phyloP scores from a whole-genome alignment of 495 filamentous ascomycete species.

The Umbilicaria muhlenbergii region DNA sequence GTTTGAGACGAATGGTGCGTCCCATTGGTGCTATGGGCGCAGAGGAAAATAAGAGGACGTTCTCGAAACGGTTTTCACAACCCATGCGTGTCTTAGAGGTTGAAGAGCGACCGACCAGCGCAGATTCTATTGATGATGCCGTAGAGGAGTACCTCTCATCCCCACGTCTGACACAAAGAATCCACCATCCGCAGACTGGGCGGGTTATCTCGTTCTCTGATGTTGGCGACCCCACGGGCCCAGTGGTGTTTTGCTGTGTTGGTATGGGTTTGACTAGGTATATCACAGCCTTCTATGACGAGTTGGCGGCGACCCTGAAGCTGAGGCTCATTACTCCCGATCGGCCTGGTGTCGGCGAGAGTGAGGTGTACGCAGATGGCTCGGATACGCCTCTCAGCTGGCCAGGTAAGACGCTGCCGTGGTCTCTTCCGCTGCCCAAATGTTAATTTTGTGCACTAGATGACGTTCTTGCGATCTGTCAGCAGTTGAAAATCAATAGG shows the following conservation, averaged over 20 bases:
- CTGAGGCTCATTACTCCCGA: conserved; percentile 87
- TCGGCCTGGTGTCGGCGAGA: conserved; percentile 86
- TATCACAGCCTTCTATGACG: conserved; percentile 94
- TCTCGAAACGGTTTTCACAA: conserved; percentile 17
- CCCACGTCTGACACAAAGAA: conserved; percentile 72
- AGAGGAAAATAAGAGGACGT: conserved; percentile 25
- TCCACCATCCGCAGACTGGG: conserved; percentile 68
- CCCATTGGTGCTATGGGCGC: conserved; percentile 17
- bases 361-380: conserved; percentile 64
- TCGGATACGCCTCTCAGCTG: conserved; percentile 78
- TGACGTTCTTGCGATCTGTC: conserved; percentile 90
- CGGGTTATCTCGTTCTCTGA: conserved; percentile 91
- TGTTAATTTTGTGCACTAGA: conserved; percentile 33
- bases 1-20: conserved; percentile 23
- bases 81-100: conserved; percentile 7
- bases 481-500: conserved; percentile 80
- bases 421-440: not conserved
- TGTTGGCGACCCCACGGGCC: conserved; percentile 83
- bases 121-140: conserved; percentile 77
- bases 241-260: conserved; percentile 89
- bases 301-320: conserved; percentile 77
- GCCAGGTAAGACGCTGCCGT: conserved; percentile 53
- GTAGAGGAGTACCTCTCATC: conserved; percentile 76
- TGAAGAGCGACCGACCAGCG: conserved; percentile 48
- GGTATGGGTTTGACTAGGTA: conserved; percentile 97